These are phyloP conservation scores for Erucastrum elatum DNA, from an alignment of 345 rosid species.

Conservation along the genomic window DNA sequence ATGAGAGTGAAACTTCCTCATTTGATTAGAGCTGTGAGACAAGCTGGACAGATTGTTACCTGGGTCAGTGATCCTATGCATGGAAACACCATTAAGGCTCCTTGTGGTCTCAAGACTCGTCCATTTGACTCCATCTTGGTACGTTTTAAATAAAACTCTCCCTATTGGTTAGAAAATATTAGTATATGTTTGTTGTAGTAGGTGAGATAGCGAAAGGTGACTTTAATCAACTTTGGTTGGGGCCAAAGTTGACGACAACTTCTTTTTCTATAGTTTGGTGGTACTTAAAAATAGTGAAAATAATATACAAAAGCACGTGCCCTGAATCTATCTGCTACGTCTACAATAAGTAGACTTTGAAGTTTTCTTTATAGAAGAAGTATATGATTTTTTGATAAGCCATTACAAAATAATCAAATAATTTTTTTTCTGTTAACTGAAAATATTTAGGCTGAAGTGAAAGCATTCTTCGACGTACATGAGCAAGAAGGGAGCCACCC, in stretches of 20 bases:
- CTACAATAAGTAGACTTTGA: neutral
- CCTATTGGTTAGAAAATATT: no score
- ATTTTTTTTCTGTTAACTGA: neutral
- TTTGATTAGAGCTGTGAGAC: conserved; percentile 73
- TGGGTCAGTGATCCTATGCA: conserved; percentile 99
- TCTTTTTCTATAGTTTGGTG: conserved; percentile 27
- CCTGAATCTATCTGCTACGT: neutral
- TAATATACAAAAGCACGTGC: neutral
- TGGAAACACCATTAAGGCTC: conserved; percentile 95
- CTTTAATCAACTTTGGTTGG: conserved; percentile 13
- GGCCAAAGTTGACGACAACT: conserved; percentile 25
- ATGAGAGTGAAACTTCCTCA: conserved; percentile 95
- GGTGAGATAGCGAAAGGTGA: conserved; percentile 34
- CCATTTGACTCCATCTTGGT: conserved; percentile 90
- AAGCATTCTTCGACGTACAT: no score
- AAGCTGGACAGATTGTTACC: conserved; percentile 85
- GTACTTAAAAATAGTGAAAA: conserved; percentile 4
- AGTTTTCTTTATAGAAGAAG: neutral
- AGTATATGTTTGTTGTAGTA: conserved; percentile 26
- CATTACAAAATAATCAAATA: neutral
- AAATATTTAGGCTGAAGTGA: no score
- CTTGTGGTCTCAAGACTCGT: conserved; percentile 91
- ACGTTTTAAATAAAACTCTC: no score
- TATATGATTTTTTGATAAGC: neutral
- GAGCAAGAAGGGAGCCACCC: no score